phyloP scores from a whole-genome alignment of 345 rosid species.

The Eucalyptus curtisii region DNA sequence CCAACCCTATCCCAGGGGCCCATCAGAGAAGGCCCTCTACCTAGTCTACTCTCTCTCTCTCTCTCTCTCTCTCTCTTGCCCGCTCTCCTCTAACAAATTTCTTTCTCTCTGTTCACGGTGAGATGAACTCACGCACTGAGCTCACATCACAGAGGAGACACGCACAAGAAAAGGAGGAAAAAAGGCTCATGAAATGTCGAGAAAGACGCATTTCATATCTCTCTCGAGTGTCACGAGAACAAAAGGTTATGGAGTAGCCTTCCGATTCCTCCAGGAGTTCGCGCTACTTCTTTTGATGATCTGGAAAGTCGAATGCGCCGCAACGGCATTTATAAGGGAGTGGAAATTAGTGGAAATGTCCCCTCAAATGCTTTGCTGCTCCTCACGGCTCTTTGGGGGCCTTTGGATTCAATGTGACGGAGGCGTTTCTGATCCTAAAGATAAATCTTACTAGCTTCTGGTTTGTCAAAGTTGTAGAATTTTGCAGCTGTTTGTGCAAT shows the following conservation, averaged over 20 bases:
- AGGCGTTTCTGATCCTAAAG: neutral
- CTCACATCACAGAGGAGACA: neutral
- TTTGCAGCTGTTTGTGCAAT: neutral
- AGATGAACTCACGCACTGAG: neutral
- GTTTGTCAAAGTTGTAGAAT: neutral
- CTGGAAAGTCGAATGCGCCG: neutral
- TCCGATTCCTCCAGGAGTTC: neutral
- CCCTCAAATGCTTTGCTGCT: neutral
- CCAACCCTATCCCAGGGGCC: neutral
- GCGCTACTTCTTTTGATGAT: neutral
- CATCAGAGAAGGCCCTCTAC: neutral
- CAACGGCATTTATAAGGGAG: neutral
- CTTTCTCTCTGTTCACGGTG: neutral
- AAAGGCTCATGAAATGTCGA: neutral
- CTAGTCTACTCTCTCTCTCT: too few species aligned
- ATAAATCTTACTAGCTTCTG: neutral
- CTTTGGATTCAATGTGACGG: neutral
- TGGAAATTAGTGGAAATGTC: neutral
- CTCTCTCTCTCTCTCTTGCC: too few species aligned
- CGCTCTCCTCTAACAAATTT: too few species aligned
- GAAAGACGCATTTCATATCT: neutral
- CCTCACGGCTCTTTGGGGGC: neutral
- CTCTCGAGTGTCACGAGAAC: accelerated
- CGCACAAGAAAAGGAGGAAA: neutral
- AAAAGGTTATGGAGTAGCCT: neutral